phyloP scores from a whole-genome alignment of 768 basidiomycete genomes.

The Pleurotus pulmonarius region DNA sequence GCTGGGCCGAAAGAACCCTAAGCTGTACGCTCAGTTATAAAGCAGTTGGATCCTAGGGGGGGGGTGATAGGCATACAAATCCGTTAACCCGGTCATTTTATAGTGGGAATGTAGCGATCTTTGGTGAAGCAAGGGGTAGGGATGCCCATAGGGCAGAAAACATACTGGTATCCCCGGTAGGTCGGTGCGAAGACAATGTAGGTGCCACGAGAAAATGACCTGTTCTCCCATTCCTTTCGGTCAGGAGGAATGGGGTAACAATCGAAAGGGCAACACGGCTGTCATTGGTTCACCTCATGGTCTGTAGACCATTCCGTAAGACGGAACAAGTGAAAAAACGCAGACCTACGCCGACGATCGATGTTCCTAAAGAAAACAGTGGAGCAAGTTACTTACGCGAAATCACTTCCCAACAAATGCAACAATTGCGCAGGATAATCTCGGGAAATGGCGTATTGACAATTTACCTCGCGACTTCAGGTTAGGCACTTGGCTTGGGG shows the following conservation, averaged over 20 bases:
- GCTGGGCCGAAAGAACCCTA: background rate
- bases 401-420: no score
- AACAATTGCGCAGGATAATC: background rate
- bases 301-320: background rate
- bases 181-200: conserved; percentile 5
- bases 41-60: background rate
- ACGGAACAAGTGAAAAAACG: no score
- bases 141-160: background rate
- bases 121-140: background rate
- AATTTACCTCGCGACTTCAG: background rate
- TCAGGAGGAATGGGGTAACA: background rate
- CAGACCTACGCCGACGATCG: background rate
- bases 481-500: no score
- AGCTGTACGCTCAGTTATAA: background rate
- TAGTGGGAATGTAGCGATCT: conserved; percentile 1
- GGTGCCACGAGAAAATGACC: conserved; percentile 4
- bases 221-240: background rate
- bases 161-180: background rate
- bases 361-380: background rate
- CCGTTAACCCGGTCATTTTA: background rate
- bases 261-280: background rate
- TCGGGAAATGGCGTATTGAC: background rate
- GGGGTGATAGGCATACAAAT: background rate
- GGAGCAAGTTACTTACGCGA: background rate
- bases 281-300: background rate